These are phyloP conservation scores for Nemania diffusa DNA, from an alignment of 2,329 filamentous ascomycete species.

Conservation along the genomic window DNA sequence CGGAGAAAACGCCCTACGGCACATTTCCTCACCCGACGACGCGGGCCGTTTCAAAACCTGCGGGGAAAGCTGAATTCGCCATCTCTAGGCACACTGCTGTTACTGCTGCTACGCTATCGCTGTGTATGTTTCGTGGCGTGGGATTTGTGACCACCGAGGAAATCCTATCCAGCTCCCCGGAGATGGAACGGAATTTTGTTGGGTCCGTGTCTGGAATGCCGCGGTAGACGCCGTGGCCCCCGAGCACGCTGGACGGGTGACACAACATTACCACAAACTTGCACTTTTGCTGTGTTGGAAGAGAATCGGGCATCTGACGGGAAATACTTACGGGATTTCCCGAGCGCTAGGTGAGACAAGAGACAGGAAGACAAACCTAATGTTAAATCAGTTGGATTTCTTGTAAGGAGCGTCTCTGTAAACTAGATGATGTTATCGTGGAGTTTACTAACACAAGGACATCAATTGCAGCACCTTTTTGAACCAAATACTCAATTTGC, in stretches of 20 bases:
- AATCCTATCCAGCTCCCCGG: too few species aligned
- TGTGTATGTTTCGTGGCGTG: not conserved
- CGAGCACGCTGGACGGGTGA: too few species aligned
- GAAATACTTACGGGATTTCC: not conserved
- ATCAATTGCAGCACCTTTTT: not conserved
- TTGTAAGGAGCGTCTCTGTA: not conserved
- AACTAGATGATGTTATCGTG: not conserved
- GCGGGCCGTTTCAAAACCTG: slow-evolving; percentile 14
- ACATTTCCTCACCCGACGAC: not conserved
- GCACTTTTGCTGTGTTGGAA: not conserved
- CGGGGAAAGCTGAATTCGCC: not conserved
- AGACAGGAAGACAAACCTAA: not conserved
- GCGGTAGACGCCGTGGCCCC: not conserved
- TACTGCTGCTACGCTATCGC: too few species aligned
- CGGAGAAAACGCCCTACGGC: slow-evolving; percentile 11
- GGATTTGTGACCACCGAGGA: not conserved
- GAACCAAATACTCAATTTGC: not conserved
- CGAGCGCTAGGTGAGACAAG: not conserved
- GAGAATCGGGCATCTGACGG: not conserved
- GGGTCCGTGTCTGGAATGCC: not conserved
- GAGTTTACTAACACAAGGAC: not conserved
- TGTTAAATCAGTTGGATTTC: not conserved
- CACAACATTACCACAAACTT: not conserved
- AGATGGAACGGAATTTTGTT: not conserved
- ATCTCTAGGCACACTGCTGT: not conserved